phyloP scores from a whole-genome alignment of 805 yeast genomes.

The Sugiyamaella qingdaonensis region DNA sequence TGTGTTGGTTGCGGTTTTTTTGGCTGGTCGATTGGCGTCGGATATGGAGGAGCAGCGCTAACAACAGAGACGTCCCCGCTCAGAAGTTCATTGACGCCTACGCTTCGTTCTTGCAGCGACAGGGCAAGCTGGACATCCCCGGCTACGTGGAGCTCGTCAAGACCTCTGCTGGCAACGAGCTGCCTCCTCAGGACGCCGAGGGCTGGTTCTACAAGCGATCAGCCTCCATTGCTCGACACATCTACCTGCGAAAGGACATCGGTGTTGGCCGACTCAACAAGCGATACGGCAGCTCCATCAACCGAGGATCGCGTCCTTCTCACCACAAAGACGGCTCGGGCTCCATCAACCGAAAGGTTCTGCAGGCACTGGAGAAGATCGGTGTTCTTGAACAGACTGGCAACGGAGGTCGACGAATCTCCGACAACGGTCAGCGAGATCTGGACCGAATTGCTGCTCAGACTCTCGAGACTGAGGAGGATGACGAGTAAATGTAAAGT shows the following conservation, averaged over 20 bases:
- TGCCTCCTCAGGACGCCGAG: slow-evolving; percentile 99
- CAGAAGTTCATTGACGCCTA: slow-evolving; percentile 99
- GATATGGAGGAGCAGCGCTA: slow-evolving; percentile 20
- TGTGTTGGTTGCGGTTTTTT: background rate
- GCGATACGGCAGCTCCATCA: slow-evolving; percentile 97
- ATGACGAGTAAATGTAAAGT: slow-evolving; percentile 31
- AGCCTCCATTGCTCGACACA: slow-evolving; percentile 99
- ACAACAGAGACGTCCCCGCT: slow-evolving; percentile 98
- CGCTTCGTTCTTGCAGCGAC: slow-evolving; percentile 99
- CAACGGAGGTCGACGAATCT: slow-evolving; percentile 99
- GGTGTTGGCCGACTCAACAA: slow-evolving; percentile 99
- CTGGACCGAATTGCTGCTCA: slow-evolving; percentile 99
- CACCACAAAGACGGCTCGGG: slow-evolving; percentile 99
- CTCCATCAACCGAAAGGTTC: slow-evolving; percentile 96
- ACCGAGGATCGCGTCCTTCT: slow-evolving; percentile 99
- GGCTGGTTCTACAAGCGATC: slow-evolving; percentile 99
- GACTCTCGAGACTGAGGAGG: slow-evolving; percentile 88
- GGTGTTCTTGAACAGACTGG: slow-evolving; percentile 95
- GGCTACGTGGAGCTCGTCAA: slow-evolving; percentile 99
- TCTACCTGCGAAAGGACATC: slow-evolving; percentile 98
- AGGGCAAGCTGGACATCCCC: slow-evolving; percentile 99
- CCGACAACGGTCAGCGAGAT: slow-evolving; percentile 99
- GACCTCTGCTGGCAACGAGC: slow-evolving; percentile 97
- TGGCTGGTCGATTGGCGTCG: background rate
- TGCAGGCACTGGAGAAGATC: slow-evolving; percentile 97